Evolutionary conservation across 495 filamentous ascomycete genomes (phyloP), one percentile per base, ranked within the genome.

Genomic region (Penicillium lividum): DNA sequence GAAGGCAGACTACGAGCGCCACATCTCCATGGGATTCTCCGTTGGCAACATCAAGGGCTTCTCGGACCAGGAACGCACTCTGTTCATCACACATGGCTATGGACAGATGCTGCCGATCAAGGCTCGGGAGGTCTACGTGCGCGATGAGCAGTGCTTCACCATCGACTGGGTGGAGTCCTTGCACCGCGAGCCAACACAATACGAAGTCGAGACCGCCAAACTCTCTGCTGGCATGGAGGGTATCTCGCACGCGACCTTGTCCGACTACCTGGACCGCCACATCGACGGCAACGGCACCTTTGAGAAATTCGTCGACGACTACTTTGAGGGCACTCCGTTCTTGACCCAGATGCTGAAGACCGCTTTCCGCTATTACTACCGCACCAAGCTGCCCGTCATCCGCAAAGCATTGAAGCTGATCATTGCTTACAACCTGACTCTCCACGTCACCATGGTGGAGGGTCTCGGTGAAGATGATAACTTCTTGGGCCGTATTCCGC

Each of bases 41-140:
- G 87, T 95, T 36, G 91, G 86, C 67, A 96, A 97, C 67, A 93
- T 97, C 76, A 96, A 93, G 71, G 92, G 92, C 53, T 95, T 93
- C 67, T 88, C 90, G 25, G 83, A 86, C 47, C 83, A 88, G 54
- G 92, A 96, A 73, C 85, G 84, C 40, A 77, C 86, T 31, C 82
- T 93, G 64, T 91, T 86, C 79, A 89, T 93, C 64, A 92, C 89
- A 3, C 92, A 97, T 66, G 92, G 92, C 18, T 97, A 95, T 64
- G 92, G 92, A 42, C 89, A 93, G 68, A 86, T 88, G 50, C 78
- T 97, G 53, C 92, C 92, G 6, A 89, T 97, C 73, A 87, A 84
- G 75, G 92, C 92, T 50, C 90, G 92, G 40, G 92, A 96, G 70
- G 91, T 97, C 22, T 96, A 82, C 64, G 92, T 97, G 31, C 86